These are phyloP conservation scores for Glebionis coronaria DNA, from an alignment of 129 eudicot genomes.

Conservation along the genomic window DNA sequence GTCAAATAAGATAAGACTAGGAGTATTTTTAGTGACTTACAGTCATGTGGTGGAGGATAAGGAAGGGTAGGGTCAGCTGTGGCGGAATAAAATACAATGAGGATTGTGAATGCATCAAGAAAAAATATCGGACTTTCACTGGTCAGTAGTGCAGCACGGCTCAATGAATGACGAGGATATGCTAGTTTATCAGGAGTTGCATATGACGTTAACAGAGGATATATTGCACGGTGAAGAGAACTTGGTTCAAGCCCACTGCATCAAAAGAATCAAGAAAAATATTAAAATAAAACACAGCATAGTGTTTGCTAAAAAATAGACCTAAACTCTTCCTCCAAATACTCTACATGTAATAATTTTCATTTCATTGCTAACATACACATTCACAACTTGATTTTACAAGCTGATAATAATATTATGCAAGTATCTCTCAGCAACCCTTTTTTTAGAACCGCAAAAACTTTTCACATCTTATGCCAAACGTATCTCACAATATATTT, in stretches of 20 bases:
- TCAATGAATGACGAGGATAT: conserved; percentile 94
- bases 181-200: conserved; percentile 89
- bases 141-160: conserved; percentile 94
- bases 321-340: no score
- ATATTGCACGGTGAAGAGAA: conserved; percentile 82
- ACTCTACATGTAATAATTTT: no score
- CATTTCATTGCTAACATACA: conserved; percentile 3
- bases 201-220: conserved; percentile 78
- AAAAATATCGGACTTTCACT: conserved; percentile 97
- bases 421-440: not conserved
- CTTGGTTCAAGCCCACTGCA: conserved; percentile 98
- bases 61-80: conserved; percentile 91
- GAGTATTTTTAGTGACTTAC: conserved; percentile 42
- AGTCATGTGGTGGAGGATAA: conserved; percentile 96
- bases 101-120: conserved; percentile 89
- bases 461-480: no score
- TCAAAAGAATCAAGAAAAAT: conserved; percentile 17
- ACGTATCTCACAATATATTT: no score
- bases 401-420: not conserved
- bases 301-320: no score
- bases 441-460: no score
- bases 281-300: not conserved
- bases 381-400: not conserved
- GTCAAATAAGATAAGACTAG: not conserved
- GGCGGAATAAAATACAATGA: conserved; percentile 88